These are phyloP conservation scores for Helminthosporium solani DNA, from an alignment of 2,329 filamentous ascomycete genomes.

Conservation along the genomic window DNA sequence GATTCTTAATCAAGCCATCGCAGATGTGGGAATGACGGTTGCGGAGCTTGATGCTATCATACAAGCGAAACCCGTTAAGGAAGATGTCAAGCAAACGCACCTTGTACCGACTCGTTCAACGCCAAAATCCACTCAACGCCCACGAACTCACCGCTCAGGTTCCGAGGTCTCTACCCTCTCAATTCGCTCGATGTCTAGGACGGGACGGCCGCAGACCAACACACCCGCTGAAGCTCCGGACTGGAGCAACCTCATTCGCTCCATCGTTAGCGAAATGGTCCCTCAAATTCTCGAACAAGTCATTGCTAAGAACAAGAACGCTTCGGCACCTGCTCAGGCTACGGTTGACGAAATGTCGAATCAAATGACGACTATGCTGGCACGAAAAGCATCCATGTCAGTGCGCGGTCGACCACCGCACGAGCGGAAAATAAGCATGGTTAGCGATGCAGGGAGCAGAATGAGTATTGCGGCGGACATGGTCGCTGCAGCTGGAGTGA, in stretches of 20 bases:
- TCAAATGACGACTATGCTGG: constrained; percentile 32
- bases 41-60: constrained; percentile 24
- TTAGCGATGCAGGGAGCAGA: constrained; percentile 32
- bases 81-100: constrained; percentile 2
- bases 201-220: not conserved
- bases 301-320: constrained; percentile 27
- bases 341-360: constrained; percentile 32
- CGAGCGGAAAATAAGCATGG: constrained; percentile 27
- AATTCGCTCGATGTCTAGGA: constrained; percentile 3
- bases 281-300: constrained; percentile 37
- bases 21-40: constrained; percentile 26
- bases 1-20: constrained; percentile 24
- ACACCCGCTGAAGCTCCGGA: constrained; percentile 19
- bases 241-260: constrained; percentile 31
- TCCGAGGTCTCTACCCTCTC: constrained; percentile 15
- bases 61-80: constrained; percentile 11
- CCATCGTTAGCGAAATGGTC: constrained; percentile 37
- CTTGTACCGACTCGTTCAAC: constrained; percentile 1
- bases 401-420: constrained; percentile 25
- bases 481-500: constrained; percentile 33
- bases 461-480: constrained; percentile 36
- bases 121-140: constrained; percentile 11
- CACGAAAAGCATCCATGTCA: constrained; percentile 26
- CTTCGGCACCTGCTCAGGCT: constrained; percentile 16
- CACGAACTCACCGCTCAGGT: constrained; percentile 18